phyloP scores from a whole-genome alignment of 148 eudicot species.

The Drosera capensis region DNA sequence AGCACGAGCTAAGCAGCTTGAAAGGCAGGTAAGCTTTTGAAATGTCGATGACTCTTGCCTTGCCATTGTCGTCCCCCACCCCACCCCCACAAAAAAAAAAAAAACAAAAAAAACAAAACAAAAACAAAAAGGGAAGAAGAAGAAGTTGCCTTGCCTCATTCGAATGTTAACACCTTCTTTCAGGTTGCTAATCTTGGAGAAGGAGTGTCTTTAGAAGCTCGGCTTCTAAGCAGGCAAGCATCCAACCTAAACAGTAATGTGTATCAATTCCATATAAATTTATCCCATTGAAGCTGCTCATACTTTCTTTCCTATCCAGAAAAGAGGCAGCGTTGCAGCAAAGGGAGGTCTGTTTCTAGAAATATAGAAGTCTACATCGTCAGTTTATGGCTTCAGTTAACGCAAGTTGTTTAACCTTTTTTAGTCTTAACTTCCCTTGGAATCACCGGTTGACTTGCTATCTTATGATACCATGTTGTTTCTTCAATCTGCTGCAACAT shows the following conservation, averaged over 20 bases:
- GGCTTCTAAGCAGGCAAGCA: conserved; percentile 73
- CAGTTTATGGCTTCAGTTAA: no score
- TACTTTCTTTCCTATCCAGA: conserved; percentile 24
- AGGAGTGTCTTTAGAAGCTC: conserved; percentile 86
- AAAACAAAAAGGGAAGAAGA: no score
- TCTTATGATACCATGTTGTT: no score
- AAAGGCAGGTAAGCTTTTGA: conserved; percentile 60
- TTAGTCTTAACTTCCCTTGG: no score
- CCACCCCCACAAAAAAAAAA: no score
- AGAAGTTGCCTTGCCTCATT: background rate
- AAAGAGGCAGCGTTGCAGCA: conserved; percentile 83
- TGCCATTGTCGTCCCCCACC: conserved; percentile 3
- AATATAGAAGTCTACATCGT: no score
- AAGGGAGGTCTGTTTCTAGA: conserved; percentile 78
- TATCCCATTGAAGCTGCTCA: conserved; percentile 12
- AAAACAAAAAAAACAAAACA: no score
- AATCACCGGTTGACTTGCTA: no score
- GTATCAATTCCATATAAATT: conserved; percentile 3
- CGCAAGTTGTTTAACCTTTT: no score
- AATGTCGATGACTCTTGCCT: background rate
- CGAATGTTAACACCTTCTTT: conserved; percentile 1
- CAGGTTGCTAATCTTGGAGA: conserved; percentile 86
- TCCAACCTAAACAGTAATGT: conserved; percentile 4
- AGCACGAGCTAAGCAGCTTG: conserved; percentile 80
- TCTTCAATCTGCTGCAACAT: background rate